Base-by-base conservation (phyloP, 1,284 basidiomycete species). In the Ceratobasidium sp. region DNA sequence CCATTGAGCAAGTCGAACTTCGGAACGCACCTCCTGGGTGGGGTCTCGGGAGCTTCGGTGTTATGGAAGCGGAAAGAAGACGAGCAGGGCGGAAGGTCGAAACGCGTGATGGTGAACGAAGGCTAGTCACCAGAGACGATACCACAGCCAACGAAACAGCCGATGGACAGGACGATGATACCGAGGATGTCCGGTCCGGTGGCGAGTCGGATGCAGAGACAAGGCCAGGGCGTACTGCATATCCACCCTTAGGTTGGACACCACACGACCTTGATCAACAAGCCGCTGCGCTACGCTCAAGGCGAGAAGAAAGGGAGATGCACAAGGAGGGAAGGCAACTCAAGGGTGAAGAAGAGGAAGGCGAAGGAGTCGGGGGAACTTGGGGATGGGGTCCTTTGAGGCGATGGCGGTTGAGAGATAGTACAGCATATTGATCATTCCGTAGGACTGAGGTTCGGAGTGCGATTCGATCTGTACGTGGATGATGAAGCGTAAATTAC, bases 361-460 rank as follows among this genome's bases (percentile, higher is more conserved):
- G 46, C 6, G 36, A 46, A 11, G 42, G 44, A 7, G 11, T 83
- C 84, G 36, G 73, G 87, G 62, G 62, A 19, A 54, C 21, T 71
- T 90, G 86, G 87, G 89, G 88, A 85, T 90, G 88, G 87, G 88
- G 88, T 0, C 89, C 90, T 1, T 76, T 91, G 30, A 80, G 83
- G 49, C 80, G 82, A 44, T 91, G 90, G 89, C 80, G 89, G 58
- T 76, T 91, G 73, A 84, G 87, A 73, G 90, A 91, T 74, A 84
- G 86, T 70, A 91, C 89, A 21, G 80, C 81, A 58, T 91, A 91
- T 77, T 84, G 29, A 16, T 5, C 19, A 14, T 21, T 39, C 7
- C 2, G 13, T 50, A 3, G 47, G 16, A 36, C 46, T 59, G 57
- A 47, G 49, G 47, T 23, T 29, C 46, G 27, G 16, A 29, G 11